Evolutionary conservation across 2,329 filamentous ascomycete species (phyloP).

Genomic region (Penicillium sp.): DNA sequence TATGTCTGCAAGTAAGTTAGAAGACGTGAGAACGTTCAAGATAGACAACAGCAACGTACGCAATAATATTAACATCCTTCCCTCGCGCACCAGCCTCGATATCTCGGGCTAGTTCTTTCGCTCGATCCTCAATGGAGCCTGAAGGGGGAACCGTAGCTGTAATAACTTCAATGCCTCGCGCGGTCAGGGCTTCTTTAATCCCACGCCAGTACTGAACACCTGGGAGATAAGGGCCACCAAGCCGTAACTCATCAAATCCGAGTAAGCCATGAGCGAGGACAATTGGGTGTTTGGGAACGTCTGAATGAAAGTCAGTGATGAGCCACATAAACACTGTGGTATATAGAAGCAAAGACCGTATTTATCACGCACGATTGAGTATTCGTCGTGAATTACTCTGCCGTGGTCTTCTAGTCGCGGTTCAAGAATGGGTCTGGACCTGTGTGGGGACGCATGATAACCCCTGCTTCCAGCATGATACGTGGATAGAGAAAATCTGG

Average conservation of each 20-base stretch:
- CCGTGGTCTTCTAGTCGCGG: slow-evolving; percentile 56
- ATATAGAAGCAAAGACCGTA: slow-evolving; percentile 52
- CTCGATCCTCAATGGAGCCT: slow-evolving; percentile 61
- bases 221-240: slow-evolving; percentile 56
- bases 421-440: slow-evolving; percentile 37
- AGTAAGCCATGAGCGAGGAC: slow-evolving; percentile 67
- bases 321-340: background rate
- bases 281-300: slow-evolving; percentile 57
- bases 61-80: slow-evolving; percentile 65
- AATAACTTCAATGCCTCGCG: slow-evolving; percentile 62
- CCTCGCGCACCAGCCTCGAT: slow-evolving; percentile 58
- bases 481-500: background rate
- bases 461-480: background rate
- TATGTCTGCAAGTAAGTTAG: slow-evolving; percentile 40
- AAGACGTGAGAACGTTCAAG: background rate
- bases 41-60: slow-evolving; percentile 46
- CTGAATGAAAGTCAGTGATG: slow-evolving; percentile 16
- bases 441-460: slow-evolving; percentile 22
- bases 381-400: slow-evolving; percentile 61
- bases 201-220: slow-evolving; percentile 67
- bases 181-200: slow-evolving; percentile 59
- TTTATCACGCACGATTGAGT: slow-evolving; percentile 58
- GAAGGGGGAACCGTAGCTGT: slow-evolving; percentile 62
- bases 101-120: slow-evolving; percentile 53
- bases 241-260: slow-evolving; percentile 64